Base-by-base conservation (phyloP, 1,284 basidiomycete genomes). In the Gymnopus androsaceus region DNA sequence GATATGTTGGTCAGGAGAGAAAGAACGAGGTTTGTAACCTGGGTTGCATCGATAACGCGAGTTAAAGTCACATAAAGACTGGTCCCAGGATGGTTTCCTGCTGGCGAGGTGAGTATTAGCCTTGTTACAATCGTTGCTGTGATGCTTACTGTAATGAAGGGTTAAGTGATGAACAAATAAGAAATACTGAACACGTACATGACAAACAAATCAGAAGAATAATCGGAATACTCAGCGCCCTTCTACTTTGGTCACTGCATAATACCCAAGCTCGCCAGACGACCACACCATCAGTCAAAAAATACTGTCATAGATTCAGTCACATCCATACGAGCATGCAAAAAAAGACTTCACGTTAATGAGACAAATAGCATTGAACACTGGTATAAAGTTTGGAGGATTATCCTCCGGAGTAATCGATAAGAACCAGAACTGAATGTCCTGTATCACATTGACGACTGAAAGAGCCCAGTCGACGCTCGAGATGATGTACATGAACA, bases 251-350 rank as follows among this genome's bases (percentile, higher is more conserved):
- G 5, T 58, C 51, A 5, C 45, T 40, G 34, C 63, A 64, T 27
- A 66, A 55, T 11, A 63, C 52, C 62, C 64, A 63, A 14, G 63
- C 64, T 17, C 64, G 50, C 63, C 64, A 66, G 0, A 66, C 53
- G 2, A 66, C 64, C 1, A 66, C 61, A 7, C 53, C 60, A 34
- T 66, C 64, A 5, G 62, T 61, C n/a, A 64, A 49, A 9, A 56
- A 50, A 48, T 66, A 66, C 64, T 65, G 7, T 31, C n/a, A 31
- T 41, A 19, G 49, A 44, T 46, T 15, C 27, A 17, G 38, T 30
- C 25, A 14, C n/a, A n/a, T n/a, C n/a, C n/a, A n/a, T n/a, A n/a
- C n/a, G n/a, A n/a, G n/a, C n/a, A n/a, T n/a, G n/a, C n/a, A n/a
- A n/a, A n/a, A n/a, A n/a, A n/a, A n/a, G n/a, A n/a, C n/a, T 59